phyloP scores from a whole-genome alignment of 2,329 filamentous ascomycete species.

The Trichoderma koningii region DNA sequence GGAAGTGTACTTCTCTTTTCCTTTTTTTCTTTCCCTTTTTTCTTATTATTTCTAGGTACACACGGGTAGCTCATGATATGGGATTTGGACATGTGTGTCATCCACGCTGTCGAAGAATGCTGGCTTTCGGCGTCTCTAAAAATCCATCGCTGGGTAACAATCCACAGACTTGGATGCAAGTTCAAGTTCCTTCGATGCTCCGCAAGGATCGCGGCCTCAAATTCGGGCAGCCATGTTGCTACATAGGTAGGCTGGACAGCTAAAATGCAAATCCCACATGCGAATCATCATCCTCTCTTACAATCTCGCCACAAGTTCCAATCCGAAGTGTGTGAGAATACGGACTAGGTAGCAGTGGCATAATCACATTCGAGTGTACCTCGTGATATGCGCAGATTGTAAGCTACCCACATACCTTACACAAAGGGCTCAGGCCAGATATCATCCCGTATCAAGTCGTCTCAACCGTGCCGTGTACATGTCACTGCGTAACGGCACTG shows the following conservation, averaged over 20 bases:
- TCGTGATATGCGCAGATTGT: slow-evolving; percentile 6
- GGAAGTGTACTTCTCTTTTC: no score
- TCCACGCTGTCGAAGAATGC: not conserved
- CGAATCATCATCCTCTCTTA: not conserved
- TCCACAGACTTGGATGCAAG: not conserved
- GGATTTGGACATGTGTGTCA: not conserved
- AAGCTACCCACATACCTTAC: not conserved
- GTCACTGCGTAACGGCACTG: not conserved
- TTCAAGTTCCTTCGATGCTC: not conserved
- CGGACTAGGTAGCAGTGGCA: no score
- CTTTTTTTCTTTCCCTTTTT: not conserved
- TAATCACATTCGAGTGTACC: not conserved
- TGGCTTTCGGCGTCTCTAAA: not conserved
- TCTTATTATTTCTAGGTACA: no score
- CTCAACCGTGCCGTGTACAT: not conserved
- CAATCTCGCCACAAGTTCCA: no score
- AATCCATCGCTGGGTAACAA: not conserved
- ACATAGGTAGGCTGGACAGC: no score
- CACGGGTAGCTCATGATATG: not conserved
- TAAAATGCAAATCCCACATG: not conserved
- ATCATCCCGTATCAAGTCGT: slow-evolving; percentile 3
- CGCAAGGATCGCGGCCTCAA: slow-evolving; percentile 3
- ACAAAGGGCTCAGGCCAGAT: not conserved
- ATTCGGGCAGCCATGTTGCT: slow-evolving; percentile 2
- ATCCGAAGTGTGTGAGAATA: no score